Percentiles rank a stretch among this genome's conserved stretches.
Evolutionary conservation across 164 flowering plant species (phyloP).

Genomic region (Liriodendron chinense): DNA sequence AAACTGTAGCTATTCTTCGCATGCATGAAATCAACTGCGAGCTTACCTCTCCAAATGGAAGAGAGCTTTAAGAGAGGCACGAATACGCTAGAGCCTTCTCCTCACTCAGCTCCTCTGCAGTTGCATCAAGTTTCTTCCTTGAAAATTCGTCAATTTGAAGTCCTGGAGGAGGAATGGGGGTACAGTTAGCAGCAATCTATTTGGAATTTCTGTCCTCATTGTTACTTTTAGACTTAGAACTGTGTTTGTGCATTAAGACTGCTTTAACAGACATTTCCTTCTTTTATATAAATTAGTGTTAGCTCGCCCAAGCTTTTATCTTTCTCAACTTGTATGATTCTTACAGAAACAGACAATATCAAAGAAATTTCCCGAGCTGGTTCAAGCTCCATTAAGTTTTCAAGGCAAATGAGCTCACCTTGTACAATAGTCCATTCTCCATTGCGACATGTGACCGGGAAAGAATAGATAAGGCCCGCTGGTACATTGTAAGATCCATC

Average conservation of each 20-base stretch:
- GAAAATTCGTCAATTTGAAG: constrained; percentile 79
- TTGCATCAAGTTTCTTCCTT: constrained; percentile 83
- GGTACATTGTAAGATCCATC: constrained; percentile 98
- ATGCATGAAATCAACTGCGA: not conserved
- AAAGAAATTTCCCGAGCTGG: not conserved
- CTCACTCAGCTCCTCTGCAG: constrained; percentile 84
- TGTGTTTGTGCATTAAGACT: too few relatives aligned
- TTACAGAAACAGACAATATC: too few relatives aligned
- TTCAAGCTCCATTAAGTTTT: not conserved
- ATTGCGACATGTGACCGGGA: constrained; percentile 83
- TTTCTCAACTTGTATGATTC: too few relatives aligned
- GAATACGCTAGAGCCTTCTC: constrained; percentile 92
- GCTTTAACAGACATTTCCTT: too few relatives aligned
- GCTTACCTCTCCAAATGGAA: not conserved
- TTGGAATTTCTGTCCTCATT: not conserved
- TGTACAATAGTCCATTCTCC: constrained; percentile 95
- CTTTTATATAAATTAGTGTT: too few relatives aligned
- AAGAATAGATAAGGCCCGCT: constrained; percentile 91
- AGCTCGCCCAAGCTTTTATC: too few relatives aligned
- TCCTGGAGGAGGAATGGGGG: constrained; percentile 38
- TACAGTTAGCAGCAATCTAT: not conserved
- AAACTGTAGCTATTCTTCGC: constrained; percentile 20
- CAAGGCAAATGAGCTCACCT: constrained; percentile 40
- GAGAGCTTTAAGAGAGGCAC: constrained; percentile 48
- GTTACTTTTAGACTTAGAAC: not conserved